A percentile compares a stretch with the other conserved stretches of the same genome.
These are phyloP conservation scores for Grosmannia serpens DNA, from an alignment of 2,329 filamentous ascomycete genomes.

Conservation along the genomic window DNA sequence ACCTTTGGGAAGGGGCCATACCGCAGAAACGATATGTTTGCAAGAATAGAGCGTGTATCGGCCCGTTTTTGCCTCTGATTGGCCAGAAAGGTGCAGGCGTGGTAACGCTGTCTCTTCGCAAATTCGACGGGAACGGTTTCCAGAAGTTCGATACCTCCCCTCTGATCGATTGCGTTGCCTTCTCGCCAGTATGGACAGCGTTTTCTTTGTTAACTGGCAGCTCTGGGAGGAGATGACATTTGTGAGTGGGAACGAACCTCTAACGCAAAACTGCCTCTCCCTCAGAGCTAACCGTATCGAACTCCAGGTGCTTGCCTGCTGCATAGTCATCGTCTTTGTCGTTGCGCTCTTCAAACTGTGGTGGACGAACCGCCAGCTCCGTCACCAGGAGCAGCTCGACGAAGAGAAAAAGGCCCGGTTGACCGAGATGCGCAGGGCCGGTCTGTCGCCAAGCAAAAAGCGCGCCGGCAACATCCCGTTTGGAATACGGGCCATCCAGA, in stretches of 20 bases:
- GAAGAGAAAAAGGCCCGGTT: slow-evolving; percentile 49
- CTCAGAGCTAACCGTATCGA: background rate
- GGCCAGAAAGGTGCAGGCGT: too few relatives aligned
- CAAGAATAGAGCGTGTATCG: too few relatives aligned
- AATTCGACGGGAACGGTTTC: background rate
- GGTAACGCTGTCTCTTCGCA: too few relatives aligned
- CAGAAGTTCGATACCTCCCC: background rate
- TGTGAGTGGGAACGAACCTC: slow-evolving; percentile 40
- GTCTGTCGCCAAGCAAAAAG: slow-evolving; percentile 29
- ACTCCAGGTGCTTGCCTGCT: slow-evolving; percentile 56
- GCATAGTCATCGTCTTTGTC: slow-evolving; percentile 59
- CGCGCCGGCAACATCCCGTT: slow-evolving; percentile 60
- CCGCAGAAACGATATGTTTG: too few relatives aligned
- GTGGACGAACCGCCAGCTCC: slow-evolving; percentile 43
- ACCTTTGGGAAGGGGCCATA: too few relatives aligned
- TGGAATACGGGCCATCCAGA: slow-evolving; percentile 74
- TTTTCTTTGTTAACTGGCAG: slow-evolving; percentile 59
- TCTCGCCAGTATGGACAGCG: slow-evolving; percentile 22
- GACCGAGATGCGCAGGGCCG: slow-evolving; percentile 42
- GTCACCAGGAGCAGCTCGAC: slow-evolving; percentile 51
- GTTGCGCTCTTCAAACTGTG: slow-evolving; percentile 58
- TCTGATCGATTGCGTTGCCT: background rate
- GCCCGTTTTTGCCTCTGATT: too few relatives aligned
- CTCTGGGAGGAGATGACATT: slow-evolving; percentile 87
- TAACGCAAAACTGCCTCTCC: background rate